These are phyloP conservation scores for Zizania palustris DNA, from an alignment of 202 grass and related monocot genomes.

Conservation along the genomic window DNA sequence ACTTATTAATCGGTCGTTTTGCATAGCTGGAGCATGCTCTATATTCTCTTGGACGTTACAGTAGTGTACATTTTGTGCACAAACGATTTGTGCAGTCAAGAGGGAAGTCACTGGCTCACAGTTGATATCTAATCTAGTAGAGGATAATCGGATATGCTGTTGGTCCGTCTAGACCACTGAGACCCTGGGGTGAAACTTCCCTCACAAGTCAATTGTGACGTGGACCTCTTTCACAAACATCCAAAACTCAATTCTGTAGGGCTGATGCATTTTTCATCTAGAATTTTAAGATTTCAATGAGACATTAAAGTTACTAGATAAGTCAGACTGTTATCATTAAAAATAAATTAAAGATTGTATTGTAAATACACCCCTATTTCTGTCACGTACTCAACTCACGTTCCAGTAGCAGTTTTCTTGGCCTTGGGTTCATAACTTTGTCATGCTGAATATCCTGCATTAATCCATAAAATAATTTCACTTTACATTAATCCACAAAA, in stretches of 20 bases:
- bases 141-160: slow-evolving; percentile 35
- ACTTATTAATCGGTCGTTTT: too few relatives aligned
- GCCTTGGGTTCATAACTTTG: neutral
- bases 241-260: too few relatives aligned
- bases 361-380: neutral
- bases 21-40: neutral
- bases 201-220: slow-evolving; percentile 10
- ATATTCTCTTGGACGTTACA: neutral
- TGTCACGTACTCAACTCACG: neutral
- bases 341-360: too few relatives aligned
- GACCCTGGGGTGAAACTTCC: neutral
- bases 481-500: neutral
- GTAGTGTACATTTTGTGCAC: neutral
- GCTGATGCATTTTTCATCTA: too few relatives aligned
- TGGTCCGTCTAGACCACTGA: slow-evolving; percentile 21
- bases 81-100: neutral
- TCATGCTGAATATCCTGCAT: neutral
- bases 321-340: too few relatives aligned
- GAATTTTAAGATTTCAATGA: too few relatives aligned
- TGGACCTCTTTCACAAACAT: neutral
- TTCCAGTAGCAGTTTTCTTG: neutral
- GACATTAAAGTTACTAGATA: too few relatives aligned
- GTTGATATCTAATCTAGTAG: neutral
- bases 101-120: slow-evolving; percentile 30
- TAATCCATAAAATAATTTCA: neutral